Conservation (phyloP, 1,139 yeast species). For the Hemisphaericaspora lyxosophila region DNA sequence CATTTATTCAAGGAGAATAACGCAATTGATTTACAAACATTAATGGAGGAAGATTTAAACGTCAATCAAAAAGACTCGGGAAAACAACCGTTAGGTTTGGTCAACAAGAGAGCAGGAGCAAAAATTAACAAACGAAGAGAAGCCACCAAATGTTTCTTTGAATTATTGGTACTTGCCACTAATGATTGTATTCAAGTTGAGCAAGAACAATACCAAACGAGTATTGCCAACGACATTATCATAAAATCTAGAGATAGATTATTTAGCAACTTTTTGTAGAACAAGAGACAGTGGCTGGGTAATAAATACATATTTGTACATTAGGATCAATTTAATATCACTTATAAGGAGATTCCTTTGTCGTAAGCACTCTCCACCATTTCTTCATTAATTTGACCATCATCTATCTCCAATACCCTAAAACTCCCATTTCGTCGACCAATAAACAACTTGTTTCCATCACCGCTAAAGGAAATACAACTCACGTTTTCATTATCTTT, state of each 20-base stretch:
- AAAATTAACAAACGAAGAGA: slow-evolving; percentile 48
- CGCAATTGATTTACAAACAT: slow-evolving; percentile 35
- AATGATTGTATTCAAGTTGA: slow-evolving; percentile 64
- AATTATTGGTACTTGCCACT: slow-evolving; percentile 79
- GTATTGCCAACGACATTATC: slow-evolving; percentile 59
- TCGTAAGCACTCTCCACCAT: slow-evolving; percentile 9
- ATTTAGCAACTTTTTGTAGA: slow-evolving; percentile 38
- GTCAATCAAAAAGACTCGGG: slow-evolving; percentile 15
- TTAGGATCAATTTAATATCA: neutral
- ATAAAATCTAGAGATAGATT: slow-evolving; percentile 53
- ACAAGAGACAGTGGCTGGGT: too few species aligned
- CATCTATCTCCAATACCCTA: slow-evolving; percentile 8
- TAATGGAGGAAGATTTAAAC: slow-evolving; percentile 41
- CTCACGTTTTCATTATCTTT: slow-evolving; percentile 9
- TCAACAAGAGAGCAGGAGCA: slow-evolving; percentile 16
- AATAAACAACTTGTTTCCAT: slow-evolving; percentile 18
- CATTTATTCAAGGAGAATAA: slow-evolving; percentile 23
- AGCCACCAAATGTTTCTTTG: slow-evolving; percentile 79
- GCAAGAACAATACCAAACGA: slow-evolving; percentile 40
- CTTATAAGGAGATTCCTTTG: slow-evolving; percentile 10
- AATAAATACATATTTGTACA: too few species aligned
- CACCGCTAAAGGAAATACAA: slow-evolving; percentile 25
- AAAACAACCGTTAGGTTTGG: slow-evolving; percentile 30
- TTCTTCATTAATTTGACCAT: slow-evolving; percentile 3
- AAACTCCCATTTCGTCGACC: slow-evolving; percentile 5